Conservation (phyloP, 306 rosid species). For the Cicer arietinum region DNA sequence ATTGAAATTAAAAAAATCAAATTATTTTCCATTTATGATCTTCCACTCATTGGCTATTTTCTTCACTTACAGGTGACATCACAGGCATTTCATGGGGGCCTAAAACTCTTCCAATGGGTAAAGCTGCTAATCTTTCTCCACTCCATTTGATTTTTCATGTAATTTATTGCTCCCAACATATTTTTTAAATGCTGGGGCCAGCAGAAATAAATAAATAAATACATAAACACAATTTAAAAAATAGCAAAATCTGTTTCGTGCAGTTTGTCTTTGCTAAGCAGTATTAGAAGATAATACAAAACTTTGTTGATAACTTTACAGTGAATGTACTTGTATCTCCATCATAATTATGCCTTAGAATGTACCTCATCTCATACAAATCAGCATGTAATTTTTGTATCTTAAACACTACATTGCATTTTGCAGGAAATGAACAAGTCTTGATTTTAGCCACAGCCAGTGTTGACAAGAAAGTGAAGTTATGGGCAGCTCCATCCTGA, state of each 20-base stretch:
- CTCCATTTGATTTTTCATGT: background rate
- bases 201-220: background rate
- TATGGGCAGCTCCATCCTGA: constrained; percentile 85
- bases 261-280: constrained; percentile 11
- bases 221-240: background rate
- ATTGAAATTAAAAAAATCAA: constrained; percentile 18
- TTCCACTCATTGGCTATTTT: constrained; percentile 27
- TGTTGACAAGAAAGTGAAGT: constrained; percentile 90
- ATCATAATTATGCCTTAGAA: background rate
- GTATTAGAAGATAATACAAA: constrained; percentile 2
- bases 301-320: constrained; percentile 1
- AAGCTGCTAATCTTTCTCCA: constrained; percentile 37
- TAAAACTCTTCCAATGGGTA: constrained; percentile 70
- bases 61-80: constrained; percentile 75
- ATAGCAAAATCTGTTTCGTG: constrained; percentile 10
- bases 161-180: background rate
- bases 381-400: background rate
- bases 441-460: constrained; percentile 83
- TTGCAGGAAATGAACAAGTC: constrained; percentile 63
- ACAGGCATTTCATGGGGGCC: constrained; percentile 91
- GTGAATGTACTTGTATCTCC: constrained; percentile 4
- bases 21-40: constrained; percentile 19
- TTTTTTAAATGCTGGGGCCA: background rate
- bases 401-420: background rate
- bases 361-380: constrained; percentile 13